Evolutionary conservation across 192 early-diverging fungal genomes (phyloP), one percentile per base, ranked within the genome.

Genomic region (Mortierella claussenii): DNA sequence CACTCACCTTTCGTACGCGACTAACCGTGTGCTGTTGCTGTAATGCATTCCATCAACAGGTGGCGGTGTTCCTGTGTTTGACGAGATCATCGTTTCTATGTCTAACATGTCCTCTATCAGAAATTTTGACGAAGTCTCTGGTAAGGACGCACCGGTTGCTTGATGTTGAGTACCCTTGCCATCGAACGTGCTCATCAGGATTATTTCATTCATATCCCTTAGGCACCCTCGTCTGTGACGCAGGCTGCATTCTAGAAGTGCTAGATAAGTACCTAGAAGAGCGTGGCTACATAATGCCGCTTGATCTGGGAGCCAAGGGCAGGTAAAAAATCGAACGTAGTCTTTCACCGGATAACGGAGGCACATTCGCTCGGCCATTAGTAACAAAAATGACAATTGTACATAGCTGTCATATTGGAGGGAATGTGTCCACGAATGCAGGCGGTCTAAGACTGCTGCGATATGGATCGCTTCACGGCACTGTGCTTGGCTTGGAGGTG

Each of bases 341-440:
- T n/a, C n/a, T n/a, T n/a, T n/a, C n/a, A n/a, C n/a, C n/a, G n/a
- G n/a, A n/a, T n/a, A n/a, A n/a, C n/a, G n/a, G n/a, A n/a, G n/a
- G n/a, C n/a, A n/a, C n/a, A n/a, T n/a, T n/a, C n/a, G n/a, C n/a
- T n/a, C n/a, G n/a, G n/a, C n/a, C n/a, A n/a, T n/a, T n/a, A n/a
- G n/a, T n/a, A n/a, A 34, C 31, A 23, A 17, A 27, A 4, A 24
- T n/a, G 20, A 26, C 1, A 24, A 20, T 23, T 50, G 44, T 48
- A 23, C 73, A 61, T 56, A 96, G 92, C 74, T 98, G 97, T 80
- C 95, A 97, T 58, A 97, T 99, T 65, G 98, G 98, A 53, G 98
- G 98, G 36, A 99, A 99, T 65, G 93, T 99, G n/a, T 92, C 97
- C 11, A 97, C 97, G 8, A 99, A 99, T 80, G 98, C 98, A 1